Evolutionary conservation across 2,329 filamentous ascomycete genomes (phyloP).

Genomic region (Neodidymelliopsis sp.): DNA sequence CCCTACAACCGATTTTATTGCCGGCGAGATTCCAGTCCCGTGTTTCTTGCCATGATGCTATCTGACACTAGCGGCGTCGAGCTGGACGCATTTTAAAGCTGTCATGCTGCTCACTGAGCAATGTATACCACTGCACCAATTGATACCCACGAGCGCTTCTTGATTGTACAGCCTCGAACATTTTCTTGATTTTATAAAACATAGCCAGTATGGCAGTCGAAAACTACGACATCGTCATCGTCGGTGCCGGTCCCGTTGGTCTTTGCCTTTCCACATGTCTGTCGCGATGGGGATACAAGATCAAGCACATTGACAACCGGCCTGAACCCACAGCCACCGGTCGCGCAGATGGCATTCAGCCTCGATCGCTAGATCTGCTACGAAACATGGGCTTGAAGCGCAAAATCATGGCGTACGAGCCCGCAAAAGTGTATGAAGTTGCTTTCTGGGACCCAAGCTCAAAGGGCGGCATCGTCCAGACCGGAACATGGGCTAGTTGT

Average conservation of each 20-base stretch:
- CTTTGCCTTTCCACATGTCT: constrained; percentile 87
- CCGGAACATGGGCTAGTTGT: constrained; percentile 82
- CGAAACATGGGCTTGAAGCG: constrained; percentile 90
- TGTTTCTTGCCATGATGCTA: constrained; percentile 33
- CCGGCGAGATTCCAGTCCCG: constrained; percentile 33
- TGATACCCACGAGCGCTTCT: constrained; percentile 18
- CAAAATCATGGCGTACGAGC: constrained; percentile 84
- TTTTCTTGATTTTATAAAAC: neutral
- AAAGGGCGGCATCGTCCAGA: constrained; percentile 64
- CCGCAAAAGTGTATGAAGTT: constrained; percentile 81
- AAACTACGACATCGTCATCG: constrained; percentile 76
- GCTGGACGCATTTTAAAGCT: constrained; percentile 27
- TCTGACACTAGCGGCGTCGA: constrained; percentile 24
- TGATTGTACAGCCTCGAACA: constrained; percentile 2
- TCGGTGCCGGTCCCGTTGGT: constrained; percentile 88
- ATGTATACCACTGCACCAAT: constrained; percentile 6
- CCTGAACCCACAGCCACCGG: constrained; percentile 85
- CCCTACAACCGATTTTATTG: constrained; percentile 36
- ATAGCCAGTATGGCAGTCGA: constrained; percentile 42
- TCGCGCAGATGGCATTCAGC: constrained; percentile 90
- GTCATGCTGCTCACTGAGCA: constrained; percentile 9
- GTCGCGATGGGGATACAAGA: constrained; percentile 90
- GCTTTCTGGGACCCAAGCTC: constrained; percentile 69
- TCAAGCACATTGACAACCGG: constrained; percentile 94
- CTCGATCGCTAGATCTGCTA: constrained; percentile 83